phyloP scores from a whole-genome alignment of 495 filamentous ascomycete species.

The Pseudoneurospora amorphoporcata region DNA sequence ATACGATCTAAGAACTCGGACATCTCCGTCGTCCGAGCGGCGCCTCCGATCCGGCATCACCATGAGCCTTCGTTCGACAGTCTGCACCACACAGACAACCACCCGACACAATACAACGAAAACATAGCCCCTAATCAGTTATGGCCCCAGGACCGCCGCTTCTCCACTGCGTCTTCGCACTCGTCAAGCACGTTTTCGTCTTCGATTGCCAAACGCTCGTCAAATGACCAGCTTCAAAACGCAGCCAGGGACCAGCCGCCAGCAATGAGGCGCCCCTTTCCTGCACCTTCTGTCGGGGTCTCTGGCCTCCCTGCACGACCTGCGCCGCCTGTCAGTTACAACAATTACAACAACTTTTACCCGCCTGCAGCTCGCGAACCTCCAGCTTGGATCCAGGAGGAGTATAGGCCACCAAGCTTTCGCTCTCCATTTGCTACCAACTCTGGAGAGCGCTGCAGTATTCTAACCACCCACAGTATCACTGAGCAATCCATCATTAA shows the following conservation, averaged over 20 bases:
- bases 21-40: slow-evolving; percentile 19
- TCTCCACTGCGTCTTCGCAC: slow-evolving; percentile 36
- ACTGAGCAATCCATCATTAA: slow-evolving; percentile 44
- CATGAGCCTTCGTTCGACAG: slow-evolving; percentile 19
- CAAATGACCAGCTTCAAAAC: slow-evolving; percentile 19
- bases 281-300: not conserved
- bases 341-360: not conserved
- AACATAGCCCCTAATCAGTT: slow-evolving; percentile 4
- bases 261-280: not conserved
- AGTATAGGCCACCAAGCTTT: not conserved
- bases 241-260: slow-evolving; percentile 5
- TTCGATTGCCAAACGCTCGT: slow-evolving; percentile 27
- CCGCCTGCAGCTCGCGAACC: not conserved
- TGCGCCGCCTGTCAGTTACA: not conserved
- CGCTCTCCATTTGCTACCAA: slow-evolving; percentile 1
- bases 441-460: slow-evolving; percentile 57
- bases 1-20: slow-evolving; percentile 31
- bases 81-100: slow-evolving; percentile 13
- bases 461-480: slow-evolving; percentile 67
- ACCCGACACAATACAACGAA: slow-evolving; percentile 9
- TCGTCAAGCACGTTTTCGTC: slow-evolving; percentile 31
- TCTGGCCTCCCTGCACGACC: not conserved
- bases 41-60: slow-evolving; percentile 14
- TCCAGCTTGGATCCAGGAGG: not conserved
- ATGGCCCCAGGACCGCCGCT: slow-evolving; percentile 31